Evolutionary conservation across 495 filamentous ascomycete genomes (phyloP).

Genomic region (Aspergillus diversus): DNA sequence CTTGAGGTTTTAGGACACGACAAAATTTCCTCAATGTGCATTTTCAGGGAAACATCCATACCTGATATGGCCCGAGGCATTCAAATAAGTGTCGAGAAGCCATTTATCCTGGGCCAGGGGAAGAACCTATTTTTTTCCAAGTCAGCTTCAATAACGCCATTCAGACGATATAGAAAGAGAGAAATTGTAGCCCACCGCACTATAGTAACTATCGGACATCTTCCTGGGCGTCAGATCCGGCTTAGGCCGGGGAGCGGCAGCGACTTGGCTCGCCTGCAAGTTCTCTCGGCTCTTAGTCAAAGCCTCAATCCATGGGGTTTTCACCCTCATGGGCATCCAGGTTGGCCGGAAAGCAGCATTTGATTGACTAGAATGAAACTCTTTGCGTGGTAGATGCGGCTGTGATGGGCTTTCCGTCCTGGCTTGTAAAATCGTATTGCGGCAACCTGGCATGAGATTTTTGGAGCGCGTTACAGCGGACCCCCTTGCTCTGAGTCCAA

Average conservation of each 20-base stretch:
- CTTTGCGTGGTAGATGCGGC: conserved; percentile 9
- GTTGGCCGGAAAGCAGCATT: conserved; percentile 36
- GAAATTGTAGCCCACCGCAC: conserved; percentile 51
- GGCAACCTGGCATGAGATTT: conserved; percentile 13
- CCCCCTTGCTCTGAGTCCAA: conserved; percentile 25
- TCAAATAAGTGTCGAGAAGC: conserved; percentile 71
- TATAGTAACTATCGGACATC: conserved; percentile 68
- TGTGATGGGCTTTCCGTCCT: conserved; percentile 9
- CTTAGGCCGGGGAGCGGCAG: conserved; percentile 39
- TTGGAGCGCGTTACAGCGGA: conserved; percentile 23
- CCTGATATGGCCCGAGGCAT: conserved; percentile 67
- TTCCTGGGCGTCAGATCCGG: conserved; percentile 61
- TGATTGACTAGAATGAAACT: conserved; percentile 37
- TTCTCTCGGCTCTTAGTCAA: conserved; percentile 55
- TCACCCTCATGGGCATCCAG: conserved; percentile 60
- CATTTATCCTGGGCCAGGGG: conserved; percentile 71
- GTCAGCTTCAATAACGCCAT: neutral
- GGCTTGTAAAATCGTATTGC: conserved; percentile 5
- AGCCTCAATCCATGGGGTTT: conserved; percentile 73
- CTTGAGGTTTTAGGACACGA: too few species aligned
- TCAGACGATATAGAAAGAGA: neutral
- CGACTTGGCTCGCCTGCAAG: conserved; percentile 30
- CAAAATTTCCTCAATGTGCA: too few species aligned
- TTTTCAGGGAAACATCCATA: conserved; percentile 22
- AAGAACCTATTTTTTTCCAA: conserved; percentile 50